Conservation (phyloP, 1,284 basidiomycete species). For the Trametes sp. region DNA sequence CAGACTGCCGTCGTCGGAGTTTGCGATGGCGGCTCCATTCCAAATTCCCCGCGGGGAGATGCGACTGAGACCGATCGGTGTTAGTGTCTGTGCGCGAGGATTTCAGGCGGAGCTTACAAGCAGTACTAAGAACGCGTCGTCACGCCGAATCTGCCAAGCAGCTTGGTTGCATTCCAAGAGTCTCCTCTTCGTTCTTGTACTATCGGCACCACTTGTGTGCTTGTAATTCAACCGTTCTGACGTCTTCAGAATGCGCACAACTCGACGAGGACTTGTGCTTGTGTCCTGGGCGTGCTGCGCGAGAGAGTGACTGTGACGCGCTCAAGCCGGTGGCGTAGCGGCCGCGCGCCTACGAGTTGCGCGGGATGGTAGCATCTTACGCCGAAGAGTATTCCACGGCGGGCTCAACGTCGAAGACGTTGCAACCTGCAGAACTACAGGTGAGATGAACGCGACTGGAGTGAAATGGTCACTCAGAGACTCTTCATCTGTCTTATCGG, state of each 20-base stretch:
- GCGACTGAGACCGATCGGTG: neutral
- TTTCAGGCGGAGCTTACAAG: neutral
- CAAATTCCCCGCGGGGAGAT: no score
- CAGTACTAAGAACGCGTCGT: conserved; percentile 6
- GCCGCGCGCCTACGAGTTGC: neutral
- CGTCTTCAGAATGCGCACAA: neutral
- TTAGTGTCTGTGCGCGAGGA: neutral
- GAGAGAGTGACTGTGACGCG: conserved; percentile 7
- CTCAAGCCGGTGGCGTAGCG: conserved; percentile 9
- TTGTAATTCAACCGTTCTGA: conserved; percentile 4
- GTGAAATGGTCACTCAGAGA: no score
- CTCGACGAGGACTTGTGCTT: neutral
- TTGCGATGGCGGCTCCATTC: neutral
- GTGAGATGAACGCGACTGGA: no score
- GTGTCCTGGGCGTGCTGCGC: neutral
- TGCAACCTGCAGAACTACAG: no score
- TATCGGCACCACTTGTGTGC: neutral
- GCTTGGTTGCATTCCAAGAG: conserved; percentile 22
- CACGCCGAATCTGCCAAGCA: conserved; percentile 14
- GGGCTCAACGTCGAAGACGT: no score
- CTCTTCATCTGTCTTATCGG: no score
- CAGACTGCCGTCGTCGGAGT: neutral
- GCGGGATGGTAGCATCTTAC: neutral
- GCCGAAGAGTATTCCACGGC: no score
- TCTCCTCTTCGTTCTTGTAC: conserved; percentile 5